Base-by-base conservation (phyloP, 2,329 filamentous ascomycete species). In the Penicillium sp. region DNA sequence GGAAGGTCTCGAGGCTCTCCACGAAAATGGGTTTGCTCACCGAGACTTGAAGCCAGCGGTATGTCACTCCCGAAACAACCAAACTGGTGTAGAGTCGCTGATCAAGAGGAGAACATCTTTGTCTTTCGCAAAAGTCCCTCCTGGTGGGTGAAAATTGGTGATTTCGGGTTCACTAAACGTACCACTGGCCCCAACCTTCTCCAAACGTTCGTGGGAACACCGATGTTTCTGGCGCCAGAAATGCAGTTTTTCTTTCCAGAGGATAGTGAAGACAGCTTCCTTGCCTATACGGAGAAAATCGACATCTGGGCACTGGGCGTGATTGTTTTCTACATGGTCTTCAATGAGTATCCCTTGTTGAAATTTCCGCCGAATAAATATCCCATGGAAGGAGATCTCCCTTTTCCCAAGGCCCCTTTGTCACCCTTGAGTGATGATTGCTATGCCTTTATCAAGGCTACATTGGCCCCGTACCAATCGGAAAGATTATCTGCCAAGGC, bases 31-130 rank as follows among this genome's bases (percentile, higher is more conserved):
- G 5, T 44, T 41, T 20, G 32, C 21, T 14, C 45, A 47, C 16
- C 41, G 45, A 20, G 45, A 47, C 14, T n/a, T 47, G 3, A 47
- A 47, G 33, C 41, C 41, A n/a, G 28, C 31, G 10, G 44, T 47
- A 34, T 10, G 40, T 40, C 5, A 26, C n/a, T 31, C 15, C 17
- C 11, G 7, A 18, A 28, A n/a, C 4, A 16, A 27, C 19, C 13
- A 18, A 16, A 39, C n/a, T n/a, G n/a, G n/a, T n/a, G n/a, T n/a
- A n/a, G n/a, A 10, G 23, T 31, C 14, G 9, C 18, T 18, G 5
- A 8, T 16, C n/a, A 28, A 8, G 16, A 4, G 19, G 28, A 45
- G 42, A 45, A 45, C 17, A 37, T 45, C 6, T 28, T 45, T 6
- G 19, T 45, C 3, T 23, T 36, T 13, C 26, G n/a, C 4, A 20